Evolutionary conservation across 257 asterid genomes (phyloP).

Genomic region (Scutellaria baicalensis): DNA sequence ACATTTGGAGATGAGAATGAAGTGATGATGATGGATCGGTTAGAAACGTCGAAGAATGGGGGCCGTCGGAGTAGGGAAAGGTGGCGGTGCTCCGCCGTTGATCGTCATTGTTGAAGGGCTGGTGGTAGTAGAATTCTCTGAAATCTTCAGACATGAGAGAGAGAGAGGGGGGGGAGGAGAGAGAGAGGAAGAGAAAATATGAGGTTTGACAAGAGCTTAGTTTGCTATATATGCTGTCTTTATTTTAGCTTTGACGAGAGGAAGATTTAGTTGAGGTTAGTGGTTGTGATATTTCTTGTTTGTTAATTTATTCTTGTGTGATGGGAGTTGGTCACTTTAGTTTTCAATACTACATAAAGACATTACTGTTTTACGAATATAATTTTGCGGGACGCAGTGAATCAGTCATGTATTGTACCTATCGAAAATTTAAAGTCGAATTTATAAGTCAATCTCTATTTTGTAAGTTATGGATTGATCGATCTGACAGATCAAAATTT

Average conservation of each 20-base stretch:
- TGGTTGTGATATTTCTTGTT: neutral
- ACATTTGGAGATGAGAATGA: conserved; percentile 16
- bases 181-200: conserved; percentile 1
- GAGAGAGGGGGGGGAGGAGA: neutral
- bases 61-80: conserved; percentile 14
- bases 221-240: conserved; percentile 29
- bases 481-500: no score
- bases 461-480: no score
- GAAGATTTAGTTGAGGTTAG: conserved; percentile 32
- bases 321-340: neutral
- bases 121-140: conserved; percentile 26
- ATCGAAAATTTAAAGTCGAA: no score
- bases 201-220: conserved; percentile 32
- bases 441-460: no score
- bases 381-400: no score
- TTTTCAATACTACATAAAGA: no score
- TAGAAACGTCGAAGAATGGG: neutral
- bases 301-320: neutral
- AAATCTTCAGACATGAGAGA: conserved; percentile 27
- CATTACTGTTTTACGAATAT: no score
- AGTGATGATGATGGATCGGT: neutral
- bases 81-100: conserved; percentile 4
- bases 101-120: conserved; percentile 16
- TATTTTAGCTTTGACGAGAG: conserved; percentile 58
- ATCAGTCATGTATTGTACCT: no score